Evolutionary conservation across 2,329 filamentous ascomycete species (phyloP).

Genomic region (Myrmaecium sp.): DNA sequence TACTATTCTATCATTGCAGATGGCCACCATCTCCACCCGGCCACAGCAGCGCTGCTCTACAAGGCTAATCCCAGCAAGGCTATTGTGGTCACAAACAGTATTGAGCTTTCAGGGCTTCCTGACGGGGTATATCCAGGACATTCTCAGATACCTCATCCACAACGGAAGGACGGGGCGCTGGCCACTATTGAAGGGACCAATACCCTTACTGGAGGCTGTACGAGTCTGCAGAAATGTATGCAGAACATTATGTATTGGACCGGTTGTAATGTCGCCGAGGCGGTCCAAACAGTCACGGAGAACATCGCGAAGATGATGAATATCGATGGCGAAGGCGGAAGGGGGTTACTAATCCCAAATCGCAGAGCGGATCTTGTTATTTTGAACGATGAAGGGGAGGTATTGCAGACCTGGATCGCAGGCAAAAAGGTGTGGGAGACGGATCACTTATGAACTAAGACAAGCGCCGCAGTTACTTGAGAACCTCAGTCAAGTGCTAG

Average conservation of each 20-base stretch:
- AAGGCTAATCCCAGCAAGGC: slow-evolving; percentile 28
- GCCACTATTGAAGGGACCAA: slow-evolving; percentile 36
- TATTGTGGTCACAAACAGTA: slow-evolving; percentile 37
- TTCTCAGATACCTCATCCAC: slow-evolving; percentile 32
- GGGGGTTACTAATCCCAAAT: slow-evolving; percentile 25
- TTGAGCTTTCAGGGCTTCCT: slow-evolving; percentile 35
- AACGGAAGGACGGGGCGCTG: slow-evolving; percentile 31
- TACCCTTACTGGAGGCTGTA: slow-evolving; percentile 37
- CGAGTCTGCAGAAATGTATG: slow-evolving; percentile 33
- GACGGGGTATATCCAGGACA: slow-evolving; percentile 36
- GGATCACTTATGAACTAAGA: slow-evolving; percentile 6
- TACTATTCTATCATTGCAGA: slow-evolving; percentile 38
- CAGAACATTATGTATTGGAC: slow-evolving; percentile 30
- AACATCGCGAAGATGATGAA: slow-evolving; percentile 35
- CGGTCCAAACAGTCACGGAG: slow-evolving; percentile 32
- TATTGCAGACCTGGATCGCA: slow-evolving; percentile 35
- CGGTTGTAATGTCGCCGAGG: slow-evolving; percentile 30
- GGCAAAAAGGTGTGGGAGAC: slow-evolving; percentile 30
- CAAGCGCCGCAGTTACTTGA: no score
- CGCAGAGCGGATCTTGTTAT: slow-evolving; percentile 33
- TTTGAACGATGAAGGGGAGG: slow-evolving; percentile 27
- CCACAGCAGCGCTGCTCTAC: slow-evolving; percentile 31
- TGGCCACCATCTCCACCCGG: slow-evolving; percentile 36
- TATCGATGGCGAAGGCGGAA: slow-evolving; percentile 24
- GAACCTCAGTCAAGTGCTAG: no score